Conservation (phyloP, 345 rosid genomes). For the Bruguiera sexangula region DNA sequence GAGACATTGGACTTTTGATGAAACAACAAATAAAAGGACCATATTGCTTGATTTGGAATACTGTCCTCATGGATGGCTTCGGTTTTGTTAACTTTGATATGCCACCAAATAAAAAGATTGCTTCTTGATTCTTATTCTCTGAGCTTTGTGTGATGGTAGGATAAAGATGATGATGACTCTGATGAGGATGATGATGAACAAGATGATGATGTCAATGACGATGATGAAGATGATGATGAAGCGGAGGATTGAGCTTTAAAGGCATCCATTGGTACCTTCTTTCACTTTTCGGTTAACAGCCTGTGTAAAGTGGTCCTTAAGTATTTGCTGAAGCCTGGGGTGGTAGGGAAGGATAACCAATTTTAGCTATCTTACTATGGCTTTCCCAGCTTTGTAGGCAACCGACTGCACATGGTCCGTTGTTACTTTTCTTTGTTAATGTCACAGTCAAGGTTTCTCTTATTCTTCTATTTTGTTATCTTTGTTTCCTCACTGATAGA, state of each 20-base stretch:
- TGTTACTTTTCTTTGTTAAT: conserved; percentile 13
- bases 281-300: conserved; percentile 18
- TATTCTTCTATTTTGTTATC: conserved; percentile 5
- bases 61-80: too few species aligned
- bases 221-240: conserved; percentile 22
- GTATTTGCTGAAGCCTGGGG: conserved; percentile 22
- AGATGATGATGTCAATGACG: conserved; percentile 28
- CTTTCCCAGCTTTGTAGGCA: conserved; percentile 20
- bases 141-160: conserved; percentile 31
- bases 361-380: conserved; percentile 16
- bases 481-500: conserved; percentile 15
- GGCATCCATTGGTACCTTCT: neutral
- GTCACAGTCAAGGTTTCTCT: conserved; percentile 12
- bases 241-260: conserved; percentile 21
- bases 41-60: too few species aligned
- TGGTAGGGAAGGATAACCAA: conserved; percentile 24
- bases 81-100: too few species aligned
- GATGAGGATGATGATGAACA: conserved; percentile 54
- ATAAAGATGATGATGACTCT: conserved; percentile 47
- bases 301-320: conserved; percentile 39
- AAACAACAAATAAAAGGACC: too few species aligned
- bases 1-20: too few species aligned
- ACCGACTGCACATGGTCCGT: conserved; percentile 18
- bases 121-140: conserved; percentile 10
- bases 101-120: too few species aligned